phyloP scores from a whole-genome alignment of 192 early-diverging fungal genomes.

The Coemansia sp. region DNA sequence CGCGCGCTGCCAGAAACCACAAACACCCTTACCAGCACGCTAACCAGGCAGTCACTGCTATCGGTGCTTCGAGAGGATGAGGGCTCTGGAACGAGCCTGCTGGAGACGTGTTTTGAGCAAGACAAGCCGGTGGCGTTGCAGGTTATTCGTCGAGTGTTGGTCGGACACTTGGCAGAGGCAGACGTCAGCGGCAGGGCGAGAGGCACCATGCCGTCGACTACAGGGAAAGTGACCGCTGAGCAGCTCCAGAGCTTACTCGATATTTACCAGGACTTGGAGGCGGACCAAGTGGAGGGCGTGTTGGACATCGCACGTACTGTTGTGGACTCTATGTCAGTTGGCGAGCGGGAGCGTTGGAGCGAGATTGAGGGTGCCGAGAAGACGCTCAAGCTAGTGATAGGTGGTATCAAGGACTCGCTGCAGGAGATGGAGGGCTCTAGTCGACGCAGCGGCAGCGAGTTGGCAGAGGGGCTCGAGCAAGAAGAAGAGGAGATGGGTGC shows the following conservation, averaged over 20 bases:
- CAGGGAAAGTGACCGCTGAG: constrained; percentile 22
- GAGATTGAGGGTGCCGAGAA: constrained; percentile 49
- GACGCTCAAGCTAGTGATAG: constrained; percentile 48
- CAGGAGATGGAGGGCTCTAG: constrained; percentile 4
- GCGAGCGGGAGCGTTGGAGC: constrained; percentile 26
- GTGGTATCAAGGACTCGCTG: constrained; percentile 42
- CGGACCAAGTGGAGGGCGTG: neutral
- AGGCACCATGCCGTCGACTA: constrained; percentile 1
- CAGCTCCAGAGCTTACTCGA: constrained; percentile 30
- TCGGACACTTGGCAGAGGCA: neutral
- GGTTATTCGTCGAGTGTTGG: constrained; percentile 29
- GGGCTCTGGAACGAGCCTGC: constrained; percentile 10
- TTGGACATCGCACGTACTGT: constrained; percentile 20
- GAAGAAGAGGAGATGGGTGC: constrained; percentile 37
- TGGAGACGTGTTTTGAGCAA: constrained; percentile 42
- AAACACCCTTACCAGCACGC: neutral
- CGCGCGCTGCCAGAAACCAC: constrained; percentile 12
- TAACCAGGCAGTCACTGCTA: constrained; percentile 16
- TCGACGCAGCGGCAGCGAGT: neutral
- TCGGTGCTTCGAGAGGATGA: constrained; percentile 18
- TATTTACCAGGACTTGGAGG: constrained; percentile 2
- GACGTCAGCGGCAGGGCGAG: neutral
- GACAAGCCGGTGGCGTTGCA: constrained; percentile 33
- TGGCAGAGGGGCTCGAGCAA: constrained; percentile 5
- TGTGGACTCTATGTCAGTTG: constrained; percentile 6